Evolutionary conservation across 2,329 filamentous ascomycete genomes (phyloP), one percentile per base, ranked within the genome.

Genomic region (Diaporthe ampelina): DNA sequence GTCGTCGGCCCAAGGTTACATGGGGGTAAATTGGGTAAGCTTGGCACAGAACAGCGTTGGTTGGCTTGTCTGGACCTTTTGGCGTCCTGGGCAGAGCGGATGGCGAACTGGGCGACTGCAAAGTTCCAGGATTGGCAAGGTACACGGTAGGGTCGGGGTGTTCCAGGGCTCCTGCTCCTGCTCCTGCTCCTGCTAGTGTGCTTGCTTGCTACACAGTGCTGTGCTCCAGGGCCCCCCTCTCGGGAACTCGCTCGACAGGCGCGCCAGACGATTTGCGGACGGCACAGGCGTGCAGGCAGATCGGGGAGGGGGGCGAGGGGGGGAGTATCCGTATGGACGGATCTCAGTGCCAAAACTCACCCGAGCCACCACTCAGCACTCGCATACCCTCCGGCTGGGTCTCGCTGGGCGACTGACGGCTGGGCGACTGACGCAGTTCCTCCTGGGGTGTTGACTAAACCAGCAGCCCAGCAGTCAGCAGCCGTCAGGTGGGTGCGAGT

Each of bases 1-100:
- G 73, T 75, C 59, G 73, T 73, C 56, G 70, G 50, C 72, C 70
- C 58, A 32, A 73, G 73, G 73, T 75, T 73, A 70, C 73, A 73
- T 65, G 73, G 70, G 73, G 52, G 59, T 58, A 69, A 68, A 68
- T 68, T 68, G 63, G 63, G 63, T 54, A 68, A 40, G 48, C 63
- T 68, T 68, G 63, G 63, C 63, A 52, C 63, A 37, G 48, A 35
- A 40, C 45, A 68, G 63, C 63, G 63, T 21, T 54, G 63, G 63
- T 68, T 68, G 63, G 63, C 63, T n/a, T 40, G 40, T 43, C 50
- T 65, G 40, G 43, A 50, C 59, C 43, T 50, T 50, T 50, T 21
- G 24, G 24, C 48, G 11, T 37, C 13, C 17, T 9, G 59, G 17
- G 37, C 24, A 40, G 35, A 11, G 58, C 58, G 58, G 40, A 45